Evolutionary conservation across 805 yeast species (phyloP), one percentile per base, ranked within the genome.

Genomic region (Spathaspora passalidarum): DNA sequence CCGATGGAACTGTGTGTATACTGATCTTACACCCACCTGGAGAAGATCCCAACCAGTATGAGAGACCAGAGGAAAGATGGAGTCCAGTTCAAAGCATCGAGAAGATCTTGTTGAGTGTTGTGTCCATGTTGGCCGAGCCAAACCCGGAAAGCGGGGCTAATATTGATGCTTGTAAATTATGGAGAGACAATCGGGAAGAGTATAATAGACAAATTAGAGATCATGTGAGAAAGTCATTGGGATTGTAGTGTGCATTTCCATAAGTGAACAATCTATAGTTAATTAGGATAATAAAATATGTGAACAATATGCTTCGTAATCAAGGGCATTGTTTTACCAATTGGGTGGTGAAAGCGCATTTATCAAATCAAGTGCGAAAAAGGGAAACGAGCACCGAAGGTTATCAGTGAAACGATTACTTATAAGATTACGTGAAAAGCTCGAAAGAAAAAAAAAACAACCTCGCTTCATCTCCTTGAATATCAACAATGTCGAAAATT

Each of bases 41-140:
- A 9, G 96, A 91, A 56, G 99, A 94, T 65, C 98, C 99, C 17
- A 81, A 90, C 63, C 90, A 86, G 76, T 94, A 94, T 67, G 99
- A 94, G 65, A 68, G 88, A 23, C 96, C 98, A 0, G 95, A 91
- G 56, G 99, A 94, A 68, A 74, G 99, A 53, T 94, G 99, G 99
- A 87, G 96, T 5, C 99, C 99, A 0, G 91, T 94, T 23, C 99
- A 94, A 64, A 87, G 96, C 61, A 91, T 94, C n/a, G 99, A 94
- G 68, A 94, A 94, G 76, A 94, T 94, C 49, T 72, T 94, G 50
- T 68, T 94, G 48, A 86, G 96, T 64, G 98, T 94, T 18, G 81
- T 91, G 77, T 87, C 96, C 58, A 91, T 94, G 97, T 75, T 94
- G 49, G 96, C 97, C 20, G 96, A 94, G 65, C 98, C 99, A 2